Evolutionary conservation across 129 eudicot species (phyloP).

Genomic region (Flaveria bidentis): DNA sequence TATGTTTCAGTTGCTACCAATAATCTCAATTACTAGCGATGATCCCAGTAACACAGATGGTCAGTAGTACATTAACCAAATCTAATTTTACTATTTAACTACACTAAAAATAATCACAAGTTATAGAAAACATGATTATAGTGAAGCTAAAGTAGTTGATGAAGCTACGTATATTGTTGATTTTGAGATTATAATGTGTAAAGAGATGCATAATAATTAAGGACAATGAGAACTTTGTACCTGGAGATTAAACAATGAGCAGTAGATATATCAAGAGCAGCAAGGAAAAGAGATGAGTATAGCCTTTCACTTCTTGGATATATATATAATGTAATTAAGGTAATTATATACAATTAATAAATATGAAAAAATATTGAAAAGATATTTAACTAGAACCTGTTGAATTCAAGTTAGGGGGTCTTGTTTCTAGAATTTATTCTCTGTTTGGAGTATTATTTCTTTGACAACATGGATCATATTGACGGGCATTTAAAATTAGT

Average conservation of each 20-base stretch:
- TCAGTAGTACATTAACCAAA: too few relatives aligned
- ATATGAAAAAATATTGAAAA: neutral
- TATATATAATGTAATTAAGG: neutral
- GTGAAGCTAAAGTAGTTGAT: too few relatives aligned
- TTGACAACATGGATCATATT: neutral
- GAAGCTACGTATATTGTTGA: too few relatives aligned
- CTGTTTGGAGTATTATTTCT: neutral
- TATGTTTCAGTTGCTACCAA: too few relatives aligned
- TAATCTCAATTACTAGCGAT: too few relatives aligned
- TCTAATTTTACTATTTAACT: too few relatives aligned
- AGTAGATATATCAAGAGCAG: neutral
- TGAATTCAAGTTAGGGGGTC: slow-evolving; percentile 1
- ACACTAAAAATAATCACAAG: too few relatives aligned
- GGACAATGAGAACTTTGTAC: neutral
- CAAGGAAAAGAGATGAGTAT: neutral
- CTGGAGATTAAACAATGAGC: neutral
- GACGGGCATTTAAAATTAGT: neutral
- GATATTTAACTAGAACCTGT: neutral
- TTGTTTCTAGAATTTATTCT: neutral
- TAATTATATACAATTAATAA: neutral
- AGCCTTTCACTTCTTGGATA: neutral
- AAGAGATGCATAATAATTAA: neutral
- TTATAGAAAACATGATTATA: too few relatives aligned
- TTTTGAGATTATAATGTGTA: neutral
- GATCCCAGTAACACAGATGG: too few relatives aligned